Conservation (phyloP, 768 basidiomycete genomes). For the Tubosaeta brunneosetosa region DNA sequence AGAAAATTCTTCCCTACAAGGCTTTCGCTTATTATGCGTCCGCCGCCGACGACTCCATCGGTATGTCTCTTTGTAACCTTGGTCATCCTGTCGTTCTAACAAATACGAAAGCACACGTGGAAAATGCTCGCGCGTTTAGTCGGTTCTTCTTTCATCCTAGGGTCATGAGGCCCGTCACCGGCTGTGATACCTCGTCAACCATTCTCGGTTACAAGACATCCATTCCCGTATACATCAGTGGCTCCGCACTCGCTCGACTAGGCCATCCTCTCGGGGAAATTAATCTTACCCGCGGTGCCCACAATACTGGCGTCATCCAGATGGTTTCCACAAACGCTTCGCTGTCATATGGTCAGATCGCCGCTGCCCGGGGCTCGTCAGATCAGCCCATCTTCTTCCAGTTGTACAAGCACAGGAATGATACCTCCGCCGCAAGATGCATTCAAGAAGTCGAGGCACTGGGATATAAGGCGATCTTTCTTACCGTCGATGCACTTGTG, state of each 20-base stretch:
- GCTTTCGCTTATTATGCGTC: conserved; percentile 84
- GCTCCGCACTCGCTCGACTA: conserved; percentile 77
- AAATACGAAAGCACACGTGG: conserved; percentile 43
- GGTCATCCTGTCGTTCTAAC: conserved; percentile 14
- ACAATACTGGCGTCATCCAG: conserved; percentile 67
- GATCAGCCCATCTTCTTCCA: conserved; percentile 74
- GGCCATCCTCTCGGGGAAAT: conserved; percentile 89
- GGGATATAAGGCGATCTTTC: conserved; percentile 84
- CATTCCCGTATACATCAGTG: conserved; percentile 80
- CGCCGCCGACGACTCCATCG: conserved; percentile 78
- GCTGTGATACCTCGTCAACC: conserved; percentile 64
- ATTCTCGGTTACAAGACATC: conserved; percentile 68
- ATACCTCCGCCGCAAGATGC: conserved; percentile 60
- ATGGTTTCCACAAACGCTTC: conserved; percentile 82
- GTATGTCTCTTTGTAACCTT: conserved; percentile 40
- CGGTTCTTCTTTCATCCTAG: conserved; percentile 87
- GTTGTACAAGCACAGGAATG: conserved; percentile 77
- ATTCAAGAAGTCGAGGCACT: conserved; percentile 65
- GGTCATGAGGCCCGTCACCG: conserved; percentile 63
- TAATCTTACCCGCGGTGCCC: conserved; percentile 73
- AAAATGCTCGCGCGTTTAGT: conserved; percentile 77
- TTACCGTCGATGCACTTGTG: conserved; percentile 89
- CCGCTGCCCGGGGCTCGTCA: conserved; percentile 46
- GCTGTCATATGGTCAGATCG: conserved; percentile 59
- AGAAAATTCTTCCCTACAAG: conserved; percentile 63